Evolutionary conservation across 2,329 filamentous ascomycete genomes (phyloP), one percentile per base, ranked within the genome.

Genomic region (Colletotrichum liriopes): DNA sequence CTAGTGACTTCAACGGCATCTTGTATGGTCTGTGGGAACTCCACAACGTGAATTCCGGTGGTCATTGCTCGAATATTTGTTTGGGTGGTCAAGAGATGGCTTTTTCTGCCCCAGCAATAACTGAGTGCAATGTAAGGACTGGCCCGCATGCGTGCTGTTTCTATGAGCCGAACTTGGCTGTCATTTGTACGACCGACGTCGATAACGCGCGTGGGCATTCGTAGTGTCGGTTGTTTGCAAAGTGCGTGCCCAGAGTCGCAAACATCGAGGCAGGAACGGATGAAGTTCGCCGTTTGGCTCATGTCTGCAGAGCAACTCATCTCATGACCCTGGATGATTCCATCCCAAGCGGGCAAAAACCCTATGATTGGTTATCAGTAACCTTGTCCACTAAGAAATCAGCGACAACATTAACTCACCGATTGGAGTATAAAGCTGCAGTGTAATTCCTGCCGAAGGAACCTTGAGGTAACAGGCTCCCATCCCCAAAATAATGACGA

Each of bases 1-100:
- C 52, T 56, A 14, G 64, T 58, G 39, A 60, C 39, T 29, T 58
- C 18, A 16, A 56, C 52, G 1, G 52, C 52, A 4, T 37, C 52
- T 23, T 18, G 18, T 4, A 56, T 32, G 9, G 52, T 56, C 52
- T 39, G 29, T 56, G 52, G 32, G 8, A 56, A 56, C 6, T 37
- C 52, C 8, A 8, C 16, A 35, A 56, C 32, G 2, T n/a, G 18
- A 37, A 56, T 12, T 11, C 52, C 35, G 20, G 18, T 23, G 20
- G 9, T n/a, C 35, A 37, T 56, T 9, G n/a, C 23, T 26, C 18
- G 29, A 23, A 37, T 2, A 5, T 56, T 56, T 32, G 8, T 23
- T 23, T 56, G 3, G n/a, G 18, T 56, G 8, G 52, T 56, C 29
- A 56, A 12, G 11, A 39, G 20, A 56, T 56, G 32, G 8, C 20